Evolutionary conservation across 2,329 filamentous ascomycete genomes (phyloP).

Genomic region (Zymoseptoria pseudotritici): DNA sequence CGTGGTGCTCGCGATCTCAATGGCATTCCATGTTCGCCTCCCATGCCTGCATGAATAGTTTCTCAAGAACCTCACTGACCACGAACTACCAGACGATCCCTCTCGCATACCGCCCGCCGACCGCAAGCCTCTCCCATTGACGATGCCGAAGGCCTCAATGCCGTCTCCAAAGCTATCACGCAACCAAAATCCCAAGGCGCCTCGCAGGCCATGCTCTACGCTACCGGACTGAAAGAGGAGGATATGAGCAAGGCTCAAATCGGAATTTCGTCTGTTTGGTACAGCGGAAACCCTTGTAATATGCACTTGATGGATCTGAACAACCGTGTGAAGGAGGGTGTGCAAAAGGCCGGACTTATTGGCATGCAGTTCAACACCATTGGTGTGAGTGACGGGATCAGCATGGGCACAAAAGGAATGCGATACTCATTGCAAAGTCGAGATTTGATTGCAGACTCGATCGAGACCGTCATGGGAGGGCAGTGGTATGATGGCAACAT

Average conservation of each 20-base stretch:
- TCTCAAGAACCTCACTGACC: background rate
- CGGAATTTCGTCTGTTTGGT: conserved; percentile 97
- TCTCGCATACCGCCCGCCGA: conserved; percentile 15
- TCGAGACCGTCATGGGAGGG: conserved; percentile 97
- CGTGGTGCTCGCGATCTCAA: conserved; percentile 19
- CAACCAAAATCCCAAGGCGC: conserved; percentile 97
- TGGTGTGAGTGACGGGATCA: conserved; percentile 94
- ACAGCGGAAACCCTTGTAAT: conserved; percentile 96
- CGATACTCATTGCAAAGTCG: conserved; percentile 73
- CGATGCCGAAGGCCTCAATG: conserved; percentile 57
- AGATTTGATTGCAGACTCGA: conserved; percentile 94
- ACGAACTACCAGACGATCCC: conserved; percentile 12
- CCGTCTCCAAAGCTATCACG: conserved; percentile 75
- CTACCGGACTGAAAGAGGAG: conserved; percentile 74
- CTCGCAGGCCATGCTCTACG: conserved; percentile 98
- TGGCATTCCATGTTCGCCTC: conserved; percentile 15
- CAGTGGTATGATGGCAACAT: conserved; percentile 99
- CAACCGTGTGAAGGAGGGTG: conserved; percentile 64
- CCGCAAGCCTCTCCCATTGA: conserved; percentile 17
- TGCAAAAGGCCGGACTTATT: conserved; percentile 66
- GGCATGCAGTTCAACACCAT: conserved; percentile 99
- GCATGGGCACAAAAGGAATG: conserved; percentile 98
- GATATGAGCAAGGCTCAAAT: conserved; percentile 97
- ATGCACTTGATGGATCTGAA: conserved; percentile 95
- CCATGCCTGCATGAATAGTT: background rate